A percentile compares a stretch with the other conserved stretches of the same genome.
These are phyloP conservation scores for Sungouiella blattae DNA, from an alignment of 805 yeast species.

Conservation along the genomic window DNA sequence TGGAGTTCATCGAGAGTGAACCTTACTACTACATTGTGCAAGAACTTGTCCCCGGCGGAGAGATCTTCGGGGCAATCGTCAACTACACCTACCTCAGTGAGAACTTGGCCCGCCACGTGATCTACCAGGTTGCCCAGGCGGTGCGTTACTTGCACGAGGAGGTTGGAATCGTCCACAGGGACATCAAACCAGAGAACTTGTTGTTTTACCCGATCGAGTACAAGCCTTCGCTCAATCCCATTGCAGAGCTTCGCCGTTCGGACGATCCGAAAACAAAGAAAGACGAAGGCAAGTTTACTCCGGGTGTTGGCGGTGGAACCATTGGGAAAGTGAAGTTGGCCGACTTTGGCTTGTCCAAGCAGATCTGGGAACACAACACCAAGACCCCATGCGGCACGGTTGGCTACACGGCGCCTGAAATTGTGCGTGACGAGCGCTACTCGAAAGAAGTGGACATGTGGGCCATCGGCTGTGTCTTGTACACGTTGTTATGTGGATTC, in stretches of 20 bases:
- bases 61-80: slow-evolving; percentile 75
- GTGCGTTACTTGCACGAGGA: slow-evolving; percentile 65
- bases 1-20: slow-evolving; percentile 50
- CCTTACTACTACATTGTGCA: slow-evolving; percentile 59
- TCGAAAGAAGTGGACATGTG: slow-evolving; percentile 69
- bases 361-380: slow-evolving; percentile 39
- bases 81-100: slow-evolving; percentile 75
- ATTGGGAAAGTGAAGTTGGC: slow-evolving; percentile 64
- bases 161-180: slow-evolving; percentile 67
- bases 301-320: slow-evolving; percentile 58
- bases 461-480: slow-evolving; percentile 70
- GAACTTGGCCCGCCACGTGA: slow-evolving; percentile 67
- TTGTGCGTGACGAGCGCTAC: slow-evolving; percentile 50
- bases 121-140: slow-evolving; percentile 67
- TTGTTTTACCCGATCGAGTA: slow-evolving; percentile 56
- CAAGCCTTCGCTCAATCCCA: slow-evolving; percentile 40
- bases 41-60: slow-evolving; percentile 76
- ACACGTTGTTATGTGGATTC: slow-evolving; percentile 67
- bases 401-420: slow-evolving; percentile 74
- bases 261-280: slow-evolving; percentile 54
- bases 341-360: slow-evolving; percentile 68
- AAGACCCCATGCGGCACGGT: slow-evolving; percentile 77
- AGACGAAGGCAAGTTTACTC: slow-evolving; percentile 58
- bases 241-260: slow-evolving; percentile 42
- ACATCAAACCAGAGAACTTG: slow-evolving; percentile 77